Percentiles rank a stretch among this genome's conserved stretches.
These are phyloP conservation scores for Penicillium longicatenatum DNA, from an alignment of 495 filamentous ascomycete genomes.

Conservation along the genomic window DNA sequence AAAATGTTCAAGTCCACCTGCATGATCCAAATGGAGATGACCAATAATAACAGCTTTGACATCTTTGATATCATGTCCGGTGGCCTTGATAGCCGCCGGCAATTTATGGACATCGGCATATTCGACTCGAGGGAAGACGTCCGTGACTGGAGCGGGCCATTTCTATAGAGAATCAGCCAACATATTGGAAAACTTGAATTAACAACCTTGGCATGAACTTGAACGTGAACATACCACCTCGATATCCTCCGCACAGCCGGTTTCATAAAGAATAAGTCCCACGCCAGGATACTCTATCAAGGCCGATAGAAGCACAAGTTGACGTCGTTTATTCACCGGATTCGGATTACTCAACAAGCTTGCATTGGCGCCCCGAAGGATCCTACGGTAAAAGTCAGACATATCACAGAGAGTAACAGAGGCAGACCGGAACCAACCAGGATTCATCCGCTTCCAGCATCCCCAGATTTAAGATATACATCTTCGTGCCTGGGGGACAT, in stretches of 20 bases:
- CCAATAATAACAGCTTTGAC: constrained; percentile 56
- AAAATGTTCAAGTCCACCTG: constrained; percentile 55
- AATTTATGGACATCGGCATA: constrained; percentile 46
- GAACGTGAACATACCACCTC: constrained; percentile 27
- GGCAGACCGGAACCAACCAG: constrained; percentile 18
- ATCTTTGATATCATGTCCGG: constrained; percentile 53
- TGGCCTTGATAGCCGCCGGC: constrained; percentile 45
- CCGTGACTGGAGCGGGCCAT: constrained; percentile 41
- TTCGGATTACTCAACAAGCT: constrained; percentile 27
- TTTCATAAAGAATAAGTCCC: constrained; percentile 55
- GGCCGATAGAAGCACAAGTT: constrained; percentile 43
- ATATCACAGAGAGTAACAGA: too few relatives aligned
- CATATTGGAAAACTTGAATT: too few relatives aligned
- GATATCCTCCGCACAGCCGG: constrained; percentile 50
- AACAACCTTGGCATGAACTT: not conserved
- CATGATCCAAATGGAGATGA: constrained; percentile 57
- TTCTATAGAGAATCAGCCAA: too few relatives aligned
- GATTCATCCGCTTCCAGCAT: constrained; percentile 30
- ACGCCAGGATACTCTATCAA: constrained; percentile 54
- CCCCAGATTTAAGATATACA: constrained; percentile 34
- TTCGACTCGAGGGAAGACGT: constrained; percentile 49
- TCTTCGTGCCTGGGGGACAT: constrained; percentile 30
- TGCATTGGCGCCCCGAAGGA: constrained; percentile 31
- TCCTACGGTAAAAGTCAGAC: constrained; percentile 9
- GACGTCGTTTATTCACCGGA: constrained; percentile 40